Evolutionary conservation across 202 grass and related monocot genomes (phyloP).

Genomic region (Carex arenaria): DNA sequence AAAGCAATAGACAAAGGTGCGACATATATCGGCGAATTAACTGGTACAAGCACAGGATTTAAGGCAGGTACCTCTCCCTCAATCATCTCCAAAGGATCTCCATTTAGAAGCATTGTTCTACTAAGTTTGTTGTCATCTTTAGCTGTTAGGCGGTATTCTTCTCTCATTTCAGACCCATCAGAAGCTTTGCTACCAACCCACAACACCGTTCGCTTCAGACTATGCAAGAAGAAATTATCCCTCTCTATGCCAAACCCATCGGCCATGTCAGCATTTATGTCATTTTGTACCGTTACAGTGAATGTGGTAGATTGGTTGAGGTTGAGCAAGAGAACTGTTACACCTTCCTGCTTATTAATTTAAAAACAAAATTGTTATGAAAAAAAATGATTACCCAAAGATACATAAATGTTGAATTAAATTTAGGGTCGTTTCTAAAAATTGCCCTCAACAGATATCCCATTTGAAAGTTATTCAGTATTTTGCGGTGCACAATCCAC

Average conservation of each 20-base stretch:
- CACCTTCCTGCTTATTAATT: conserved; percentile 51
- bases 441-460: background rate
- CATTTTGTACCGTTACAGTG: conserved; percentile 76
- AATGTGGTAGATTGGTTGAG: conserved; percentile 58
- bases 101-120: conserved; percentile 75
- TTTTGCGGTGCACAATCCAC: background rate
- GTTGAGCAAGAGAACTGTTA: conserved; percentile 85
- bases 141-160: conserved; percentile 75
- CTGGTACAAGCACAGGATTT: conserved; percentile 45
- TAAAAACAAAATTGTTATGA: background rate
- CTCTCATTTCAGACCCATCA: conserved; percentile 54
- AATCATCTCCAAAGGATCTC: conserved; percentile 59
- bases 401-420: background rate
- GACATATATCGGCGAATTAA: conserved; percentile 57
- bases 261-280: conserved; percentile 56
- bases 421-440: background rate
- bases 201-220: conserved; percentile 71
- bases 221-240: conserved; percentile 45
- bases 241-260: conserved; percentile 55
- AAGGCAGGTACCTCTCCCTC: conserved; percentile 61
- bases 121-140: conserved; percentile 47
- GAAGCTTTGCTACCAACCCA: conserved; percentile 88
- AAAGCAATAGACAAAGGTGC: conserved; percentile 69
- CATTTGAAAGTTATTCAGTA: background rate
- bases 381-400: background rate